These are phyloP conservation scores for Heliamphora pulchella DNA, from an alignment of 179 eudicot genomes.

Conservation along the genomic window DNA sequence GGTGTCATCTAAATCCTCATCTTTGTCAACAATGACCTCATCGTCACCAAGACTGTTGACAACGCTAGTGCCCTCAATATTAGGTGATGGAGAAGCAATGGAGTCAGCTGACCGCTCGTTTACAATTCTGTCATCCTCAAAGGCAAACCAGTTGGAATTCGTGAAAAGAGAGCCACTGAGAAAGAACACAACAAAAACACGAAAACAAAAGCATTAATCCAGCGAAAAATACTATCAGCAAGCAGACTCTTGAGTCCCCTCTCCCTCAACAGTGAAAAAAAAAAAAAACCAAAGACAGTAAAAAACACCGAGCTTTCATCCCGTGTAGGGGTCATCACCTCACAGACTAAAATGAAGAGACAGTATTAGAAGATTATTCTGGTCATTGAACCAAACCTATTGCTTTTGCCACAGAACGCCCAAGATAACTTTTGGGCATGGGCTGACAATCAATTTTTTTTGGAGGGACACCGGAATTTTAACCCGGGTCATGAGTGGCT, in stretches of 20 bases:
- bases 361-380: conserved; percentile 2
- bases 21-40: conserved; percentile 28
- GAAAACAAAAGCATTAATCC: background rate
- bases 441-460: no score
- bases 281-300: background rate
- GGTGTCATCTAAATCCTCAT: conserved; percentile 30
- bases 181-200: background rate
- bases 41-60: conserved; percentile 26
- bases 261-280: background rate
- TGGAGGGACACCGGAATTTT: no score
- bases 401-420: background rate
- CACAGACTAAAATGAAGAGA: background rate
- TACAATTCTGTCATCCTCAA: conserved; percentile 64
- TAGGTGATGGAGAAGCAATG: conserved; percentile 47
- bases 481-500: no score
- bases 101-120: conserved; percentile 38
- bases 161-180: conserved; percentile 73
- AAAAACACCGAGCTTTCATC: background rate
- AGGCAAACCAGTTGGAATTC: conserved; percentile 94
- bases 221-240: background rate
- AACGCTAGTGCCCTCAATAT: conserved; percentile 23
- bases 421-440: background rate
- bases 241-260: background rate
- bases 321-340: background rate
- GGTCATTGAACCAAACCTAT: background rate